Base-by-base conservation (phyloP, 148 eudicot genomes). In the Rhododendron kiyosumense region DNA sequence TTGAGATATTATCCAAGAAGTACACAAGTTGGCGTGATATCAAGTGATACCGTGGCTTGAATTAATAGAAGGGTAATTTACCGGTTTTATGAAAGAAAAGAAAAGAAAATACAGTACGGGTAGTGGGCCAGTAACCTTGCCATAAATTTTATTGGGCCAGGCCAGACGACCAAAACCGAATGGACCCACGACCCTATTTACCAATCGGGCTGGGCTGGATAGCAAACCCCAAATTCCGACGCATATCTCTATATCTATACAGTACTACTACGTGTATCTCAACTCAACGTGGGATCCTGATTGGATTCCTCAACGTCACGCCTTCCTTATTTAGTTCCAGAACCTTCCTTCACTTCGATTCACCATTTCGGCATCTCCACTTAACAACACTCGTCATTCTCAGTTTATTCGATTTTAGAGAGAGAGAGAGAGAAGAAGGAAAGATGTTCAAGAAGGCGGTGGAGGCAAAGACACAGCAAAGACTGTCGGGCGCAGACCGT, bases 401-500 rank as follows among this genome's bases (percentile, higher is more conserved):
- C 5, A 26, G 18, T 0, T 0, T 30, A 13, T 59, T 61, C 41
- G 0, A 45, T 24, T 24, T 26, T 14, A 57, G 28, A 59, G 18
- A 59, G 48, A 32, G 69, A 49, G 83, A 54, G 84, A 36, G 34
- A 12, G 5, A 34, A 11, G 1, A 43, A 59, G 61, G 12, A 30
- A 88, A 81, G 28, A 96, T 96, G 99, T 96, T 96, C 89, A 96
- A 95, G 92, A 96, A 96, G 87, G 83, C 91, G 8, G 89, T 90
- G 49, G 99, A 96, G 83, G 93, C 91, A 0, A 96, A 94, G 87
- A 90, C 98, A 4, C 93, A 90, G 49, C 98, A 96, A 86, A 87
- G 99, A 65, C 82, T 96, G 85, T 96, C 99, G 10, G 99, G 99
- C 4, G 99, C 97, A 20, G 99, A 95, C 93, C 94, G 95, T 75